Conservation (phyloP, 2,329 filamentous ascomycete genomes). For the Coniosporium tulheliwenetii region DNA sequence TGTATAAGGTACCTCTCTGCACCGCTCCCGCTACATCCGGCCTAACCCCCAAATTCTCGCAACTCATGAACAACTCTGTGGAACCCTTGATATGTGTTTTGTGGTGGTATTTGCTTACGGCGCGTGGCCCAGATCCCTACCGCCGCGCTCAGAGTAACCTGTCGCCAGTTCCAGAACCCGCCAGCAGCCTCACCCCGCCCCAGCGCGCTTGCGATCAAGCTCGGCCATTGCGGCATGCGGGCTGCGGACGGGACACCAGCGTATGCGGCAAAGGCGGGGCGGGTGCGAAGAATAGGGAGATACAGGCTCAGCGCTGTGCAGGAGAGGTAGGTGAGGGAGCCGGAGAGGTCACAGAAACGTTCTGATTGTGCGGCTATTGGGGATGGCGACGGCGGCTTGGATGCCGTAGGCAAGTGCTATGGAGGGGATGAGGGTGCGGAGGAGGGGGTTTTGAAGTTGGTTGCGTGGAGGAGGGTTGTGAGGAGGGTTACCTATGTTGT, state of each 20-base stretch:
- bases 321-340: constrained; percentile 49
- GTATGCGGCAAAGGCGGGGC: constrained; percentile 28
- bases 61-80: too few relatives aligned
- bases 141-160: constrained; percentile 36
- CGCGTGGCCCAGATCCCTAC: constrained; percentile 48
- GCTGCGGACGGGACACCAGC: constrained; percentile 3
- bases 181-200: constrained; percentile 23
- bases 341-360: constrained; percentile 53
- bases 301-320: constrained; percentile 47
- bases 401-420: constrained; percentile 47
- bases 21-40: too few relatives aligned
- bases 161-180: constrained; percentile 42
- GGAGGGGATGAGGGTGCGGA: constrained; percentile 46
- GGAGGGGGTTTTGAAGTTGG: constrained; percentile 44
- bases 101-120: constrained; percentile 5
- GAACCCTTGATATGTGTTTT: too few relatives aligned
- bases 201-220: constrained; percentile 28
- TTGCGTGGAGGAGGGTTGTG: constrained; percentile 38
- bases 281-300: constrained; percentile 42
- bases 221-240: constrained; percentile 28
- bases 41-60: too few relatives aligned
- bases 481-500: constrained; percentile 11
- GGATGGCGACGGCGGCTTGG: constrained; percentile 45
- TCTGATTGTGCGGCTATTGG: constrained; percentile 44
- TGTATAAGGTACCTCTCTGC: too few relatives aligned